phyloP scores from a whole-genome alignment of 2,329 filamentous ascomycete genomes.

The Aspergillus udagawae region DNA sequence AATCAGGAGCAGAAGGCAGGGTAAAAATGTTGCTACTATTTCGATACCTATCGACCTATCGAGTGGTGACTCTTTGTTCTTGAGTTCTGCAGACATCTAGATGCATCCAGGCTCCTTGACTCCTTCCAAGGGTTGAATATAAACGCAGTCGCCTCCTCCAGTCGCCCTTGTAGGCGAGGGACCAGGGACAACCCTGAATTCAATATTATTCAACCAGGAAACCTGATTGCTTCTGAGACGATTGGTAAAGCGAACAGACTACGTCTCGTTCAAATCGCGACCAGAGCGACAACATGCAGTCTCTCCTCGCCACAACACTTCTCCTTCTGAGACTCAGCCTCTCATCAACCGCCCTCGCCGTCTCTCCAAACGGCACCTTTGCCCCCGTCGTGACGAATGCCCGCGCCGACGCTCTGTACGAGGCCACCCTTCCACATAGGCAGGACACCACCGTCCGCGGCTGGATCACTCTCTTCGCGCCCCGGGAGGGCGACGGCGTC shows the following conservation, averaged over 20 bases:
- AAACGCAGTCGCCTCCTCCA: not conserved
- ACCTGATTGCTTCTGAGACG: not conserved
- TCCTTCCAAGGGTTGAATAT: not conserved
- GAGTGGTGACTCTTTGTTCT: not conserved
- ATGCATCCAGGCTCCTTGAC: not conserved
- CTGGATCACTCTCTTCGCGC: conserved; percentile 46
- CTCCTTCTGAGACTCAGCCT: conserved; percentile 9
- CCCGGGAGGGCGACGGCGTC: conserved; percentile 52
- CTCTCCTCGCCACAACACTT: conserved; percentile 2
- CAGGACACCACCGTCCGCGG: conserved; percentile 55
- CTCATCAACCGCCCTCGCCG: conserved; percentile 2
- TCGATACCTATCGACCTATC: not conserved
- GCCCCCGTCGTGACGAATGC: conserved; percentile 53
- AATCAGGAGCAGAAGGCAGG: not conserved
- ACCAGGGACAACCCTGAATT: not conserved
- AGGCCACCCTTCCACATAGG: conserved; percentile 53
- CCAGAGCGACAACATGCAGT: conserved; percentile 10
- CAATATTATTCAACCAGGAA: not conserved
- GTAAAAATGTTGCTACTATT: not conserved
- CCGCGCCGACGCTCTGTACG: conserved; percentile 51
- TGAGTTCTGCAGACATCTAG: not conserved
- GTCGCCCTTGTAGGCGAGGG: not conserved
- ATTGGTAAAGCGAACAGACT: no score
- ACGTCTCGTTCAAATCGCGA: no score
- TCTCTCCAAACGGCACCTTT: not conserved